A percentile compares a stretch with the other conserved stretches of the same genome.
These are phyloP conservation scores for Sugiyamaella neomexicana DNA, from an alignment of 1,139 yeast genomes.

Conservation along the genomic window DNA sequence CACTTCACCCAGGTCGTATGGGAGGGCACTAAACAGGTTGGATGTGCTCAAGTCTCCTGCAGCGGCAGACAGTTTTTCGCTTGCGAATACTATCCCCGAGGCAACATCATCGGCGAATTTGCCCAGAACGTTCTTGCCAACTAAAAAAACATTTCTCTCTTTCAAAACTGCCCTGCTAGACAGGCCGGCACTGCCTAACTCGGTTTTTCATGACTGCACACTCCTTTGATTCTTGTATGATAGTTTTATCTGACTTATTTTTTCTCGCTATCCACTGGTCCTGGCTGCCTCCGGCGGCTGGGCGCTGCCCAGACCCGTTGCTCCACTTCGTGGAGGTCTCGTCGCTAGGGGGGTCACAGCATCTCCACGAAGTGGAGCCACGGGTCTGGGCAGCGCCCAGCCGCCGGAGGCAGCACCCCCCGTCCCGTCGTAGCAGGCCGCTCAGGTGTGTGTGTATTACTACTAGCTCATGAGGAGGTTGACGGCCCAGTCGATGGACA, in stretches of 20 bases:
- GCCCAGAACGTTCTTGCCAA: slow-evolving; percentile 48
- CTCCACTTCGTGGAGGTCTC: slow-evolving; percentile 5
- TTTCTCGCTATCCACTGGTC: not conserved
- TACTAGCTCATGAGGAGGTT: slow-evolving; percentile 65
- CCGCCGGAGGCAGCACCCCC: not conserved
- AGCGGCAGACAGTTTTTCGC: slow-evolving; percentile 38
- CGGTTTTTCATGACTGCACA: not conserved
- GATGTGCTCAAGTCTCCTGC: slow-evolving; percentile 61
- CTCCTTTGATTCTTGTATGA: slow-evolving; percentile 10
- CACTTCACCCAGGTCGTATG: slow-evolving; percentile 90
- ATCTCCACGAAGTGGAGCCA: not conserved
- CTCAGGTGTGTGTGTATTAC: not conserved
- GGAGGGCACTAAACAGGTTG: slow-evolving; percentile 66
- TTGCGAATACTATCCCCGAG: slow-evolving; percentile 45
- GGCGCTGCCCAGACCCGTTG: slow-evolving; percentile 12
- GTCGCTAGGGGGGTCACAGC: too few species aligned
- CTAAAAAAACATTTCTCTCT: too few species aligned
- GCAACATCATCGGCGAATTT: slow-evolving; percentile 47
- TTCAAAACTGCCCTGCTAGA: not conserved
- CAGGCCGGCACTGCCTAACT: slow-evolving; percentile 12
- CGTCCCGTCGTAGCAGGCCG: not conserved
- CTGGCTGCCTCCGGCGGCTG: slow-evolving; percentile 12
- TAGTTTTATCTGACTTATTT: not conserved
- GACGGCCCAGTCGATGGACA: slow-evolving; percentile 92
- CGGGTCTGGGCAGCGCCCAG: slow-evolving; percentile 4